Conservation (phyloP, 208 protist genomes). For the Crithidia fasciculata region DNA sequence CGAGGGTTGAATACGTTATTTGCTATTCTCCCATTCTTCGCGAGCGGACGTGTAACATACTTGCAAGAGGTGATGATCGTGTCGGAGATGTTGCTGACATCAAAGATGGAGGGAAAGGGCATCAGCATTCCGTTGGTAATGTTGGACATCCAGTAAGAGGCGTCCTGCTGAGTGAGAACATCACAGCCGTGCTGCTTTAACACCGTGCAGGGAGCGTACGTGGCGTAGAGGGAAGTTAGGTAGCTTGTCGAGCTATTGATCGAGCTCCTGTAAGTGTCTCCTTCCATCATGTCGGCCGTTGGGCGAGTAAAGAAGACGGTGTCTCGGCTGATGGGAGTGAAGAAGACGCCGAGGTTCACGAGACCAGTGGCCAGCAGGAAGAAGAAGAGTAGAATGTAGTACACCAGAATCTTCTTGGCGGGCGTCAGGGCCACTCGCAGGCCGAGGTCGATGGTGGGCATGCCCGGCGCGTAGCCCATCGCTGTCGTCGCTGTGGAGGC, state of each 20-base stretch:
- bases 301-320: conserved; percentile 3
- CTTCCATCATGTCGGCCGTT: neutral
- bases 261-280: neutral
- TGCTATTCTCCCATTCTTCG: neutral
- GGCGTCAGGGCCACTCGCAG: conserved; percentile 11
- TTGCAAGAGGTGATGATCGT: conserved; percentile 3
- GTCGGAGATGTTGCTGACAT: neutral
- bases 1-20: too few relatives aligned
- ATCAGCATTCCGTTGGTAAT: conserved; percentile 18
- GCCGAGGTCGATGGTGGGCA: conserved; percentile 9
- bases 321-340: conserved; percentile 2
- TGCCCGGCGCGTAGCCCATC: conserved; percentile 1
- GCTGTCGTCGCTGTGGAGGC: neutral
- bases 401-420: conserved; percentile 8
- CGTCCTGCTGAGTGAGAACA: neutral
- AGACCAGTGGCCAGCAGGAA: neutral
- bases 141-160: conserved; percentile 12
- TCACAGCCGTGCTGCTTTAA: conserved; percentile 17
- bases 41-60: neutral
- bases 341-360: conserved; percentile 1
- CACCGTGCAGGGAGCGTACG: conserved; percentile 14
- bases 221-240: neutral
- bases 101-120: conserved; percentile 7
- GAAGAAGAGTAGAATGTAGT: conserved; percentile 9
- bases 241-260: neutral